Base-by-base conservation (phyloP, 2,329 filamentous ascomycete genomes). In the Xylariales sp. region DNA sequence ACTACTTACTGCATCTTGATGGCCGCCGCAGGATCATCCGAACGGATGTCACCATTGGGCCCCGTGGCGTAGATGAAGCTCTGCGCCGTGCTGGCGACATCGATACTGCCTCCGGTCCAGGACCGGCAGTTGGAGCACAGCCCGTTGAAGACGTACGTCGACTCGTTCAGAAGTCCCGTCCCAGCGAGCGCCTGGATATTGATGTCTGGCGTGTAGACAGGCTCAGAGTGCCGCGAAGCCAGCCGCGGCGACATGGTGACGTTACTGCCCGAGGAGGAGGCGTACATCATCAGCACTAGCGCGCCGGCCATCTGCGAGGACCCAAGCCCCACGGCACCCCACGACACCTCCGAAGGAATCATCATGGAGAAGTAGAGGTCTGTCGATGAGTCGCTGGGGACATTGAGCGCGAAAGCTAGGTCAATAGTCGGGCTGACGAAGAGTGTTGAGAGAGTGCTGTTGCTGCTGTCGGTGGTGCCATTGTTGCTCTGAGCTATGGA, bases 351-450 rank as follows among this genome's bases (percentile, higher is more conserved):
- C 25, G 54, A 59, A 20, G 69, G 63, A 27, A 71, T 68, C 41
- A 69, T 66, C 13, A 81, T 48, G n/a, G 68, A 68, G 54, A 80
- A 75, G 58, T 68, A 78, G 27, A 79, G 51, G 47, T 77, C 65
- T 30, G 62, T 65, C 18, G 57, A 47, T 17, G 62, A 60, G 40
- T 69, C 84, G 57, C 81, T 91, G 41, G 90, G 85, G 30, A 95
- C 67, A 57, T 95, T 89, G 8, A 95, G 52, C 15, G 77, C 78
- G 40, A 76, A 72, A 6, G 83, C 84, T 2, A 65, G 64, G 36
- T 60, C 54, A 8, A 37, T 36, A 5, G 42, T 21, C 2, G 52
- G 54, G 3, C 53, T 48, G 42, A 57, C 41, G 43, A 58, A 58
- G 35, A 53, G 41, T 17, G 53, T 53, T 5, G 48, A 40, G 13